A percentile compares a stretch with the other conserved stretches of the same genome.
These are phyloP conservation scores for Elsinoe arachidis DNA, from an alignment of 2,329 filamentous ascomycete species.

Conservation along the genomic window DNA sequence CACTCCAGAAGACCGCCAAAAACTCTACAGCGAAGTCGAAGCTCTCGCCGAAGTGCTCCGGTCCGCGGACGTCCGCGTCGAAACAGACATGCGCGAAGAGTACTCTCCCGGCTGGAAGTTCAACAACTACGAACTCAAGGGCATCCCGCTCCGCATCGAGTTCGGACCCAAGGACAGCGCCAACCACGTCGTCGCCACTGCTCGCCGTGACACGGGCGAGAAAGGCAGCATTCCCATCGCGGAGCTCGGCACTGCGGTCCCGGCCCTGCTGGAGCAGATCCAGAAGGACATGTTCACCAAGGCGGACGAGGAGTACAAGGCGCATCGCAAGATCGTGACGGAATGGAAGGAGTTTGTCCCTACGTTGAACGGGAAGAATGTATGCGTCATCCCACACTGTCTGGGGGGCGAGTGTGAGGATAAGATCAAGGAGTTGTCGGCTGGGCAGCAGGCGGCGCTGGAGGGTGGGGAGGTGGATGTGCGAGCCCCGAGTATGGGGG, in stretches of 20 bases:
- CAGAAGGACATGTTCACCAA: conserved; percentile 71
- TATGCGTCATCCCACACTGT: conserved; percentile 87
- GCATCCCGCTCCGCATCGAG: conserved; percentile 86
- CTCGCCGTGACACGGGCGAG: conserved; percentile 74
- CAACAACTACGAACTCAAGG: conserved; percentile 97
- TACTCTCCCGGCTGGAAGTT: conserved; percentile 97
- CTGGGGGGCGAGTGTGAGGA: conserved; percentile 79
- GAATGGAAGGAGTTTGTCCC: conserved; percentile 89
- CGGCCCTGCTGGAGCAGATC: conserved; percentile 78
- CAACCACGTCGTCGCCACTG: conserved; percentile 72
- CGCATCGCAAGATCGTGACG: conserved; percentile 71
- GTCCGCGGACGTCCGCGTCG: conserved; percentile 65
- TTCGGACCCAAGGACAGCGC: conserved; percentile 92
- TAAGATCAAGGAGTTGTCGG: conserved; percentile 86
- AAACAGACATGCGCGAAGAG: conserved; percentile 77
- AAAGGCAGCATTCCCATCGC: conserved; percentile 73
- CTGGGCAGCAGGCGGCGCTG: conserved; percentile 49
- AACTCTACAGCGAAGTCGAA: conserved; percentile 67
- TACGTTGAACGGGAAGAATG: conserved; percentile 82
- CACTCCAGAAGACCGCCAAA: conserved; percentile 65
- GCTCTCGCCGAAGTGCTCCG: conserved; percentile 60
- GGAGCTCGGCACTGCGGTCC: conserved; percentile 64
- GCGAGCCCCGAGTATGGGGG: conserved; percentile 64
- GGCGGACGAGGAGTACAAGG: conserved; percentile 68
- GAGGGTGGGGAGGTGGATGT: conserved; percentile 59